Evolutionary conservation across 352 stramenopile species (phyloP), one percentile per base, ranked within the genome.

Genomic region (Phytophthora tubulina): DNA sequence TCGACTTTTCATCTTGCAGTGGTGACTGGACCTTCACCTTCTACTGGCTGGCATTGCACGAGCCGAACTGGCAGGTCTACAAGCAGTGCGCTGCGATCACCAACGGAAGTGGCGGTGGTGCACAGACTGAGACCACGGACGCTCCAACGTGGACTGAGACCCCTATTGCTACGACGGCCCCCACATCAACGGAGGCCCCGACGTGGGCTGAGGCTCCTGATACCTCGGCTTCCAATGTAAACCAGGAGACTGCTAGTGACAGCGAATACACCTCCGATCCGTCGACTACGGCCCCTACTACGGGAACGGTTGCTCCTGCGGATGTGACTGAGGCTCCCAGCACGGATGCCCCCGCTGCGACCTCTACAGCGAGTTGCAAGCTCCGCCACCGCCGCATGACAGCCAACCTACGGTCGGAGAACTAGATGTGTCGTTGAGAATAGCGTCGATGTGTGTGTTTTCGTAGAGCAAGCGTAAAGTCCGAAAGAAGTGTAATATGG

Each of bases 11-110:
- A 11, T 64, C 70, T 1, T 93, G 83, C 67, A 76, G 44, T 36
- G 76, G 78, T 38, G 79, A 84, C 31, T 89, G 84, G 38, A 72
- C 50, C 14, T 79, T 93, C 50, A 77, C 55, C 11, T 91, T 92
- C 67, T 89, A 86, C 80, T 90, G 84, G 84, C 21, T 90, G 49
- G 78, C 81, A 44, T 30, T 91, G 49, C 81, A 89, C 51, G 60
- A 80, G 45, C 52, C 75, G 13, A 77, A 82, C 30, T 91, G 83
- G 83, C 80, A 91, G 63, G 67, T 83, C 5, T 86, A 90, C 75
- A 84, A 81, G 64, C 65, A 90, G 35, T 88, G 78, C 50, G 76
- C 69, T 1, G 64, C 70, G 36, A 84, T 84, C 42, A 41, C 61
- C 44, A 80, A 80, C n/a, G 46, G 56, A 8, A 75, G 51, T 48